Conservation (phyloP, 2,329 filamentous ascomycete genomes). For the Colletotrichum sidae region DNA sequence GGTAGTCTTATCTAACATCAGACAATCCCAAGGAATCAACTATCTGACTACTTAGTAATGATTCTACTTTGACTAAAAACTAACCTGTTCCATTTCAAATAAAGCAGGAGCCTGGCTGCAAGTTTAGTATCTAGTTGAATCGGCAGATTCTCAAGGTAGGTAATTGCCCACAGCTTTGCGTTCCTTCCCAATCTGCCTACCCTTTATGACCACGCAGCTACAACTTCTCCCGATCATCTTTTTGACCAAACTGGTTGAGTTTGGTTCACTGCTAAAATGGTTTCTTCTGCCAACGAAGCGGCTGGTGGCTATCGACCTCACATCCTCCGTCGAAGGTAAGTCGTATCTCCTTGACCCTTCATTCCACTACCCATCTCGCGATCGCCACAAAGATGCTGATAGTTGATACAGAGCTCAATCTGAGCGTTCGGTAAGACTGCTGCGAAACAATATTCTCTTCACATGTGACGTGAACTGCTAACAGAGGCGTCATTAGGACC, state of each 20-base stretch:
- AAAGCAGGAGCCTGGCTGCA: too few relatives aligned
- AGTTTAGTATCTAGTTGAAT: too few relatives aligned
- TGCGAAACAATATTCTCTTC: too few relatives aligned
- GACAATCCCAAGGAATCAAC: too few relatives aligned
- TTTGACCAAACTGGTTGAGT: neutral
- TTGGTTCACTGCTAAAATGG: constrained; percentile 41
- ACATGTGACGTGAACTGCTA: neutral
- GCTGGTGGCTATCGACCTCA: constrained; percentile 63
- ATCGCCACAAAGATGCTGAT: constrained; percentile 4
- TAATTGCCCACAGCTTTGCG: too few relatives aligned
- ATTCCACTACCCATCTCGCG: neutral
- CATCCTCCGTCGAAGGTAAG: constrained; percentile 71
- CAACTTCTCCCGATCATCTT: constrained; percentile 7
- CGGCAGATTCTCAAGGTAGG: too few relatives aligned
- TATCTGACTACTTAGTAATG: too few relatives aligned
- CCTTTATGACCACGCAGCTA: neutral
- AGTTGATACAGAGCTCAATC: constrained; percentile 41
- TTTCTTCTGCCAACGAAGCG: constrained; percentile 33
- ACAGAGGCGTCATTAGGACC: constrained; percentile 35
- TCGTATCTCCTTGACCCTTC: neutral
- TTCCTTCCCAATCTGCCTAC: too few relatives aligned
- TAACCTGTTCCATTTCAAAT: too few relatives aligned
- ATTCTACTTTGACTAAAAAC: too few relatives aligned
- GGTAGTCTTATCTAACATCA: too few relatives aligned
- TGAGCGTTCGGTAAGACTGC: constrained; percentile 40